Conservation (phyloP, 2,329 filamentous ascomycete genomes). For the Diaporthe citrichinensis region DNA sequence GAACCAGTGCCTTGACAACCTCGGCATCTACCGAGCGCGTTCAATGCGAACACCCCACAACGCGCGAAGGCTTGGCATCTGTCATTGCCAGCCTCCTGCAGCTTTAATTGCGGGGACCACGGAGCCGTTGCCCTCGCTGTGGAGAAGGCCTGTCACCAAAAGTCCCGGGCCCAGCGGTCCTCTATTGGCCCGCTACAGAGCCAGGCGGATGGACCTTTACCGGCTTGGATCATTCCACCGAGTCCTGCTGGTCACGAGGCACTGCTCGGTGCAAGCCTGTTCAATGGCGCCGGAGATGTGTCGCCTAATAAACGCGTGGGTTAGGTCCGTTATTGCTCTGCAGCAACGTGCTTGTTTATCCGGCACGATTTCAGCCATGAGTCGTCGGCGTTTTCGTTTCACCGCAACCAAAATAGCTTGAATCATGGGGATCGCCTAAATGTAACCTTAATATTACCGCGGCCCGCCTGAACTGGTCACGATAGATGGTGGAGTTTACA, state of each 20-base stretch:
- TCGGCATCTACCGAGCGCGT: constrained; percentile 2
- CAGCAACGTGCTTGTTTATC: constrained; percentile 28
- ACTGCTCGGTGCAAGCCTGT: not conserved
- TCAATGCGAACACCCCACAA: constrained; percentile 2
- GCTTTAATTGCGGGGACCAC: constrained; percentile 11
- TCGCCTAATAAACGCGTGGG: not conserved
- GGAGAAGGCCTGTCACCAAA: constrained; percentile 4
- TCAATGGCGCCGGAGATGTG: constrained; percentile 1
- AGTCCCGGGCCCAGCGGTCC: constrained; percentile 5
- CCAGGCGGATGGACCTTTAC: not conserved
- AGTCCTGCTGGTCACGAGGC: not conserved
- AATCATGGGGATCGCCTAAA: constrained; percentile 27
- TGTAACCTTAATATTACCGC: constrained; percentile 12
- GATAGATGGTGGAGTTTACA: constrained; percentile 20
- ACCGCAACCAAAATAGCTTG: constrained; percentile 14
- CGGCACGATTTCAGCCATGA: constrained; percentile 1
- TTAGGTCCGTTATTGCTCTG: not conserved
- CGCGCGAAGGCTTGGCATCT: constrained; percentile 14
- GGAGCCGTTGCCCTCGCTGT: constrained; percentile 7
- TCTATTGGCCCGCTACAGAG: constrained; percentile 17
- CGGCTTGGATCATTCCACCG: constrained; percentile 20
- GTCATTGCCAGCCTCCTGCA: constrained; percentile 13
- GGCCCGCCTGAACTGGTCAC: constrained; percentile 21
- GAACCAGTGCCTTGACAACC: not conserved
- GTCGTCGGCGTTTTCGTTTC: not conserved